Conservation (phyloP, 2,329 filamentous ascomycete genomes). For the Colletotrichum sp. region DNA sequence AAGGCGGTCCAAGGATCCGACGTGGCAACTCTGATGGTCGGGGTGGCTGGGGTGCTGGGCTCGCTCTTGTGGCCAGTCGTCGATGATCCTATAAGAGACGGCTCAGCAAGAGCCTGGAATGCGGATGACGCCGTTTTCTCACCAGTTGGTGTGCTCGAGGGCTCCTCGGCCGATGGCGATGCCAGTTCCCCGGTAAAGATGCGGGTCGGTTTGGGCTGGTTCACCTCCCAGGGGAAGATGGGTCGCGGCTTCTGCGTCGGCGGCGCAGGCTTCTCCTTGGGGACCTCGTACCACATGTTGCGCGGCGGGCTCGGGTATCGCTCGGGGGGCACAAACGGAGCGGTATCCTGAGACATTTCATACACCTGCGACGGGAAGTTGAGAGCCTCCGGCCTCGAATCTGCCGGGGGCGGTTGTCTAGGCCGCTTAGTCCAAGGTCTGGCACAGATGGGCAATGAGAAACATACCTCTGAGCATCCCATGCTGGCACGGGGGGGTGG, state of each 20-base stretch:
- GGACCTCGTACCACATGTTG: conserved; percentile 88
- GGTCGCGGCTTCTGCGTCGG: conserved; percentile 62
- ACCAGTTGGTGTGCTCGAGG: conserved; percentile 27
- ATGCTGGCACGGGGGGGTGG: conserved; percentile 37
- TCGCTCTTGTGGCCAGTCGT: conserved; percentile 38
- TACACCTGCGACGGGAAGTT: conserved; percentile 84
- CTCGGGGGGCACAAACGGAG: conserved; percentile 77
- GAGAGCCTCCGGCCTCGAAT: conserved; percentile 82
- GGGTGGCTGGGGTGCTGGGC: conserved; percentile 52
- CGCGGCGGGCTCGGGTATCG: conserved; percentile 83
- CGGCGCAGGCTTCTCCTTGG: conserved; percentile 63
- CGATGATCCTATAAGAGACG: conserved; percentile 38
- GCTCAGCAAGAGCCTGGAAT: conserved; percentile 32
- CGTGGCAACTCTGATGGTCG: conserved; percentile 48
- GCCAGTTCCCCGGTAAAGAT: conserved; percentile 54
- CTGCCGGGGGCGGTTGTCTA: conserved; percentile 65
- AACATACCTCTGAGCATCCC: conserved; percentile 60
- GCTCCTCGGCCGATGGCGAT: conserved; percentile 27
- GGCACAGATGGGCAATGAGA: not conserved
- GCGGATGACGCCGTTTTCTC: conserved; percentile 25
- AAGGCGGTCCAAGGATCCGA: conserved; percentile 75
- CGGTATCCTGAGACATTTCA: conserved; percentile 77
- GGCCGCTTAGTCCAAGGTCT: conserved; percentile 19
- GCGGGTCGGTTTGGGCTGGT: conserved; percentile 66
- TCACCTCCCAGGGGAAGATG: conserved; percentile 91